Evolutionary conservation across 1,284 basidiomycete genomes (phyloP).

Genomic region (Trichosporon ovoides): DNA sequence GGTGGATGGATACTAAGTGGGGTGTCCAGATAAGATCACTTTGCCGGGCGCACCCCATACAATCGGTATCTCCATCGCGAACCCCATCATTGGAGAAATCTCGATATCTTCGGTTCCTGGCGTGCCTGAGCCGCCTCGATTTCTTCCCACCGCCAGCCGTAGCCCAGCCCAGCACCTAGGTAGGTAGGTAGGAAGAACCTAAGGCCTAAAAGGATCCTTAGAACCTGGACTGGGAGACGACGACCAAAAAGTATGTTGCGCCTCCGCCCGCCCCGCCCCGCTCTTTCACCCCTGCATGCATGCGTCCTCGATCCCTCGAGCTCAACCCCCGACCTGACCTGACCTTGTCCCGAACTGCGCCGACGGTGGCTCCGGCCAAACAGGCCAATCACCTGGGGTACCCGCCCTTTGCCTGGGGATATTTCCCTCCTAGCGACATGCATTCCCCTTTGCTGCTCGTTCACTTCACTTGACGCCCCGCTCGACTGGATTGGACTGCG

Average conservation of each 20-base stretch:
- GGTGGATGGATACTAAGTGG: not conserved
- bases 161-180: too few relatives aligned
- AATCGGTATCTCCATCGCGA: constrained; percentile 5
- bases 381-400: constrained; percentile 4
- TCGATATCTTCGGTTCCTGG: constrained; percentile 2
- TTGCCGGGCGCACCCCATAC: not conserved
- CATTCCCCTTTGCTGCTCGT: too few relatives aligned
- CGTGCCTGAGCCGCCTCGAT: too few relatives aligned
- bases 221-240: too few relatives aligned
- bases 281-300: not conserved
- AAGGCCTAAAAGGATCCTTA: too few relatives aligned
- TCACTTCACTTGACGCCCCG: too few relatives aligned
- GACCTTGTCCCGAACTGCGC: constrained; percentile 4
- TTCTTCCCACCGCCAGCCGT: too few relatives aligned
- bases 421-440: not conserved
- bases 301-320: not conserved
- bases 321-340: too few relatives aligned
- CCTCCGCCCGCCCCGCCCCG: too few relatives aligned
- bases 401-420: not conserved
- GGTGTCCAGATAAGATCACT: not conserved
- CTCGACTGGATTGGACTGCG: too few relatives aligned
- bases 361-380: constrained; percentile 2
- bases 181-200: too few relatives aligned
- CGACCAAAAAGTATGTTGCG: too few relatives aligned
- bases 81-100: constrained; percentile 6